Conservation (phyloP, 805 yeast species). For the Candida germanica region DNA sequence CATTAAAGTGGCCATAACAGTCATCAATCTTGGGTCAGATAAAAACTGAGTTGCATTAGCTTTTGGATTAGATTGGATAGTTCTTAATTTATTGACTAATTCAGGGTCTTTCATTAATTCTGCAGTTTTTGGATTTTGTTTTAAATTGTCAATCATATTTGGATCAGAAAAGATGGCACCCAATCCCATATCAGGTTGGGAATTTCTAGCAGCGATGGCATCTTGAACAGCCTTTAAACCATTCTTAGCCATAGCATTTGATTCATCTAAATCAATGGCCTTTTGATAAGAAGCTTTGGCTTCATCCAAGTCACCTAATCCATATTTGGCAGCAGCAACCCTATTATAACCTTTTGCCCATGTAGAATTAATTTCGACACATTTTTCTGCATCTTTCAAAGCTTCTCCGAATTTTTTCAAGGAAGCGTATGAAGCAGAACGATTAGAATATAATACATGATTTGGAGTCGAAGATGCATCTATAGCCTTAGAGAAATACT, state of each 20-base stretch:
- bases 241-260: conserved; percentile 80
- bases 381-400: conserved; percentile 77
- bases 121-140: conserved; percentile 81
- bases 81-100: conserved; percentile 65
- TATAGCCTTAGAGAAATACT: conserved; percentile 80
- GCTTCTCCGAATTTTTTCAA: conserved; percentile 72
- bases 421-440: conserved; percentile 90
- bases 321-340: conserved; percentile 88
- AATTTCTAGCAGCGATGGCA: conserved; percentile 51
- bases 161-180: conserved; percentile 81
- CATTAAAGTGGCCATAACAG: conserved; percentile 77
- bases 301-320: conserved; percentile 75
- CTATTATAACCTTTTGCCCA: conserved; percentile 98
- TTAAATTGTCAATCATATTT: conserved; percentile 67
- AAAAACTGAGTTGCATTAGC: conserved; percentile 67
- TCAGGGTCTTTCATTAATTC: conserved; percentile 85
- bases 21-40: conserved; percentile 83
- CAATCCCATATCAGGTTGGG: conserved; percentile 71
- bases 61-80: conserved; percentile 69
- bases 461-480: conserved; percentile 78
- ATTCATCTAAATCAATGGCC: conserved; percentile 77
- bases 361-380: conserved; percentile 72
- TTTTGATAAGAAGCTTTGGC: conserved; percentile 71
- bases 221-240: conserved; percentile 72
- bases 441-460: conserved; percentile 88